Base-by-base conservation (phyloP, 768 basidiomycete genomes). In the Lactarius sp. region DNA sequence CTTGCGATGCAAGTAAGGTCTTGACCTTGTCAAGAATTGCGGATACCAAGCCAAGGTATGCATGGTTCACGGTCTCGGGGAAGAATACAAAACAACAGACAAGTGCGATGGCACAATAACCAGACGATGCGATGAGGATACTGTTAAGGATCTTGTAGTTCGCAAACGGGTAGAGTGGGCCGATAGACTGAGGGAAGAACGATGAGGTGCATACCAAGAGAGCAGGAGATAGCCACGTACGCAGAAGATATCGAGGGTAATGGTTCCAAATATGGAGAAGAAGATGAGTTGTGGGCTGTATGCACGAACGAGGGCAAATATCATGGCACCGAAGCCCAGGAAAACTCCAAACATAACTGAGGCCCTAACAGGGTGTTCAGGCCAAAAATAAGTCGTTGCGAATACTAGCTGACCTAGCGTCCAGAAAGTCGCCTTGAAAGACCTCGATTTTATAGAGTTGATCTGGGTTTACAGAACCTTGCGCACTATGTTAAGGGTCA, bases 31-130 rank as follows among this genome's bases (percentile, higher is more conserved):
- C 70, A 2, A 79, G 69, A 41, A 76, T 71, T 8, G 56, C 68
- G 5, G 71, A 71, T 22, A 73, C 52, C 14, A 66, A 69, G 33
- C 67, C 68, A 59, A 81, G 73, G 34, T 74, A 73, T 6, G 74
- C 68, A 55, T 81, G 80, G 63, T 80, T 78, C 57, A 84, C 72
- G 0, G 81, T 77, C 67, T 83, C 77, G 5, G 84, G 84, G 69
- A 84, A 85, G 52, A 84, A 71, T 58, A 83, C 67, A 8, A 80
- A 58, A 33, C 79, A 78, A 5, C 75, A 69, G 4, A 78, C 71
- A 20, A 81, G 44, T 0, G 75, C 81, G 57, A 83, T 80, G n/a
- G 75, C 83, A 52, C 79, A 70, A 73, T 80, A 85, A 61, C 70
- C 75, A 2, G 75, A 72, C 0, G 79, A 72, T 0, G 83, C 79